Base-by-base conservation (phyloP, 1,284 basidiomycete species). In the Ganoderma leucocontextum region DNA sequence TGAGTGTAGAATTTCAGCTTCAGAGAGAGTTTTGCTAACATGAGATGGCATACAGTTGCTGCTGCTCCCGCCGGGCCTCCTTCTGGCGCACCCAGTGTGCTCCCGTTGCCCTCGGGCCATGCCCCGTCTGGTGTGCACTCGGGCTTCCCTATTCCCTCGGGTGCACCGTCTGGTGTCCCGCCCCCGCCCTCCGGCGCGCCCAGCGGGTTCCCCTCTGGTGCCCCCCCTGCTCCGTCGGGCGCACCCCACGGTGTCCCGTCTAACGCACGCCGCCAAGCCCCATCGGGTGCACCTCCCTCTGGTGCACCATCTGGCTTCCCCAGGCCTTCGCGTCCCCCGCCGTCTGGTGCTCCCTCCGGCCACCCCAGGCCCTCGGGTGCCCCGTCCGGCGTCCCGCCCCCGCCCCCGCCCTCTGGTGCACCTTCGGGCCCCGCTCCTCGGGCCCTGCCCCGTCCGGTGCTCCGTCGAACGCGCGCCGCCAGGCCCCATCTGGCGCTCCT, bases 101-200 rank as follows among this genome's bases (percentile, higher is more conserved):
- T 25, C 22, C 47, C 47, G 22, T 49, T 49, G 22, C 47, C 47
- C 22, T 49, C 47, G 22, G 47, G 47, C 47, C 22, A n/a, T 49
- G 47, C 47, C 47, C 47, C 47, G 22, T 49, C 47, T 49, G 52
- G 52, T 55, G 29, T 55, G 15, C 52, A 25, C 49, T 29, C 49
- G 12, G 49, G 49, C 13, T 33, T 53, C 25, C 49, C 44, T n/a
- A 47, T 47, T 9, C 44, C 52, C 29, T 55, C 52, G 52, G 52
- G 29, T 3, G 52, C 17, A n/a, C 47, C 47, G 29, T 55, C 52
- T 55, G 52, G 52, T 33, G 13, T 55, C 29, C 29, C 29, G 29
- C 29, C 29, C 29, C 29, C 52, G 29, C 52, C 52, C 22, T 52
- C 47, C 29, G 29, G 29, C 29, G 29, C 29, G 29, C 52, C 52